A percentile compares a stretch with the other conserved stretches of the same genome.
Conservation (phyloP, 2,329 filamentous ascomycete genomes). For the Pseudogymnoascus sp. region DNA sequence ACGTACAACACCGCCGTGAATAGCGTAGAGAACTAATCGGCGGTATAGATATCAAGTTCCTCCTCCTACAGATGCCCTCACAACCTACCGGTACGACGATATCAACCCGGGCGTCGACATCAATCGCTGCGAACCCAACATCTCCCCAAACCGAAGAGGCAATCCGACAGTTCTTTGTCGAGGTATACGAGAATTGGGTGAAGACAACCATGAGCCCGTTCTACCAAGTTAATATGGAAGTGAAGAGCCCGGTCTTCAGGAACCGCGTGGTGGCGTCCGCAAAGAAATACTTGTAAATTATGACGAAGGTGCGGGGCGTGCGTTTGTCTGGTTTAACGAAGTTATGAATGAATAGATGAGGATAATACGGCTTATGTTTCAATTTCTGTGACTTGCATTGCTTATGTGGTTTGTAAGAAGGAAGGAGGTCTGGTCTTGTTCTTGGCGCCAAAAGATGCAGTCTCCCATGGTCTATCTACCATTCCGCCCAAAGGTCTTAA, state of each 20-base stretch:
- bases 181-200: constrained; percentile 94
- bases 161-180: constrained; percentile 85
- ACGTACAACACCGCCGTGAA: constrained; percentile 16
- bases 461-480: background rate
- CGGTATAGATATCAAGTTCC: constrained; percentile 67
- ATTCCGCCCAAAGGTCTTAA: background rate
- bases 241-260: constrained; percentile 80
- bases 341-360: constrained; percentile 4
- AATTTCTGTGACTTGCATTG: background rate
- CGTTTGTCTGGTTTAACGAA: background rate
- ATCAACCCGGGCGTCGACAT: constrained; percentile 51
- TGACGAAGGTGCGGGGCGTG: background rate
- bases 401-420: no score
- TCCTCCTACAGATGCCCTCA: constrained; percentile 79
- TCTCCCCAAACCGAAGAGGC: constrained; percentile 91
- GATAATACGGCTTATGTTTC: background rate
- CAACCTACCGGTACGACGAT: constrained; percentile 34
- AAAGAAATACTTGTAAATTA: constrained; percentile 70
- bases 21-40: background rate
- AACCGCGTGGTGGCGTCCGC: constrained; percentile 75
- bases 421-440: background rate
- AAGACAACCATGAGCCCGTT: constrained; percentile 98
- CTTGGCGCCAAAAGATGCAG: background rate
- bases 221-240: constrained; percentile 75
- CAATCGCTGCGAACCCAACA: constrained; percentile 74